Evolutionary conservation across 306 rosid genomes (phyloP), one percentile per base, ranked within the genome.

Genomic region (Cicer bijugum): DNA sequence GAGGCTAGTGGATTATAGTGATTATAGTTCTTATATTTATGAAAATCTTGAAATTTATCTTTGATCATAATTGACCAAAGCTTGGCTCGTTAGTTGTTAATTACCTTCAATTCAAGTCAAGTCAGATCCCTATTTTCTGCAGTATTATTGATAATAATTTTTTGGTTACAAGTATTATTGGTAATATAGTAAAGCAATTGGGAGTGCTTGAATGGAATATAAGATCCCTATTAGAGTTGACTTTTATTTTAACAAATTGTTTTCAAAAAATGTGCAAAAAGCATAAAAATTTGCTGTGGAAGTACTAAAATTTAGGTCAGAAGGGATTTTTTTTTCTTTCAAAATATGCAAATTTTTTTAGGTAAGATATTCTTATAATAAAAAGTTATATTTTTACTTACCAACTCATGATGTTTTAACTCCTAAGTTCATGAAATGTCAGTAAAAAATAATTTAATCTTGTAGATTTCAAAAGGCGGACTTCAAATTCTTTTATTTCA

Each of bases 151-250:
- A 5, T 43, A 16, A 45, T 28, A 28, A 4, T 3, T 28, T 28
- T 28, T 28, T 28, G 35, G 35, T 28, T 28, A 28, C 35, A 28
- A 33, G 45, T 15, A 16, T 66, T 15, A 16, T 66, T 53, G 60
- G 19, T 17, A 53, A 8, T 69, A 68, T 58, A 63, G 51, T 61
- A 82, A 46, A 44, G 52, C 56, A 75, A 51, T 9, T 67, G 48
- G 44, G 63, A 17, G 62, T 19, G 12, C 56, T 75, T 58, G 53
- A 65, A 65, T 38, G 47, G 57, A 73, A 77, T 75, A 67, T 20
- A 73, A 46, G 45, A 65, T 48, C 8, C 4, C 40, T 20, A 8
- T 43, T 28, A 74, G 65, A 76, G 82, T 77, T 84, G 78, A 73
- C 76, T 53, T 62, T 76, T 47, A 52, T 67, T 77, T 51, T 67